phyloP scores from a whole-genome alignment of 208 protist genomes.

The Wallacemonas sp. region DNA sequence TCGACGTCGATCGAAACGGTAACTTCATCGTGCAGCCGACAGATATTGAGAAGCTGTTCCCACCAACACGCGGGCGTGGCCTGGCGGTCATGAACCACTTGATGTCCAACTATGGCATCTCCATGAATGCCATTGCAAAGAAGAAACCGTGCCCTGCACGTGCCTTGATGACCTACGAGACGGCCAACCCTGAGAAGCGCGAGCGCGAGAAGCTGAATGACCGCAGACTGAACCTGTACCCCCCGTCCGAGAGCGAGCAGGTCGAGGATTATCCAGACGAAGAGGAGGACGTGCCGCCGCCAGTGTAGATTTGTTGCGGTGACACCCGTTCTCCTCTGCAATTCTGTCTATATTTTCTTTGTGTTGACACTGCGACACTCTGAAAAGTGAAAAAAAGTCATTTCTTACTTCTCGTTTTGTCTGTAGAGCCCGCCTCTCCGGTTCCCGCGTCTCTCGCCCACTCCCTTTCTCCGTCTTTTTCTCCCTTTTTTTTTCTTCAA shows the following conservation, averaged over 20 bases:
- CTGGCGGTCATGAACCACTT: conserved; percentile 74
- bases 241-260: conserved; percentile 11
- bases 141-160: conserved; percentile 42
- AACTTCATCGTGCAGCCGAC: conserved; percentile 92
- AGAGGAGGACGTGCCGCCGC: conserved; percentile 7
- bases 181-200: conserved; percentile 30
- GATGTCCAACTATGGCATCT: conserved; percentile 66
- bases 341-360: too few species aligned
- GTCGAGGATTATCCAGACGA: conserved; percentile 10
- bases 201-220: conserved; percentile 11
- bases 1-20: conserved; percentile 86
- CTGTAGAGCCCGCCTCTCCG: too few species aligned
- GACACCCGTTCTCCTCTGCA: too few species aligned
- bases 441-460: too few species aligned
- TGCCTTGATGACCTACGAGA: conserved; percentile 31
- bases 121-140: conserved; percentile 68
- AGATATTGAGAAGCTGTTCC: conserved; percentile 84
- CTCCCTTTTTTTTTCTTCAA: conserved; percentile 22
- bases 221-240: conserved; percentile 9
- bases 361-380: too few species aligned
- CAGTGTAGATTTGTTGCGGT: too few species aligned
- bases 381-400: too few species aligned
- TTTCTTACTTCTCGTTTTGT: too few species aligned
- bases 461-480: conserved; percentile 13
- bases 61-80: conserved; percentile 64